Base-by-base conservation (phyloP, 805 yeast species). In the Kluyveromyces starmeri region DNA sequence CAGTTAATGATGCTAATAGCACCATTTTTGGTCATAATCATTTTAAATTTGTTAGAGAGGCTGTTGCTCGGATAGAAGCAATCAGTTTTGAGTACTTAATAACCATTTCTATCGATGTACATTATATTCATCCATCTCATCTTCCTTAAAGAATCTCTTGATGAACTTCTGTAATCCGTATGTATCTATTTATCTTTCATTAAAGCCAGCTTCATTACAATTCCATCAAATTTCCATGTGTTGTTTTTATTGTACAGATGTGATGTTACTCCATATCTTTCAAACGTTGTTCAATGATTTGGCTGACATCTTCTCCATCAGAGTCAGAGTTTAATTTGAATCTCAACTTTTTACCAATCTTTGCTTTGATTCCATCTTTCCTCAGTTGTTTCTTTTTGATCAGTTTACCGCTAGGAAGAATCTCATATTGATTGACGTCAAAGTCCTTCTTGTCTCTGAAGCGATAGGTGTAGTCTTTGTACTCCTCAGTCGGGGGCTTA, bases 391-490 rank as follows among this genome's bases (percentile, higher is more conserved):
- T 44, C 55, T 50, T 61, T 49, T 55, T 70, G 15, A 82, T 64
- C 11, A 74, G 58, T 42, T 78, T 73, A 23, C 94, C 94, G 52
- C 88, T 78, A 1, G 94, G 94, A 38, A 83, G 64, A 29, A 76
- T 59, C 44, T 79, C 89, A 45, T 63, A 69, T 20, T 61, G 55
- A 4, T 53, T 50, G 14, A 53, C 48, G 27, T 53, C 46, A 28
- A 41, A 45, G 7, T 28, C 37, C 10, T 30, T 20, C 17, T 7
- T 23, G 12, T 24, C 27, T n/a, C 13, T 17, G 6, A 14, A 36
- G 15, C 20, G 34, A 23, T 6, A 7, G n/a, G 20, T 15, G 33
- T 31, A 10, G 28, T 37, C 7, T 10, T 7, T n/a, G 17, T 7
- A 4, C 6, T 27, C 20, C 9, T 33, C 31, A 28, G 25, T 8